phyloP scores from a whole-genome alignment of 192 early-diverging fungal genomes.

The Coemansia sp. region DNA sequence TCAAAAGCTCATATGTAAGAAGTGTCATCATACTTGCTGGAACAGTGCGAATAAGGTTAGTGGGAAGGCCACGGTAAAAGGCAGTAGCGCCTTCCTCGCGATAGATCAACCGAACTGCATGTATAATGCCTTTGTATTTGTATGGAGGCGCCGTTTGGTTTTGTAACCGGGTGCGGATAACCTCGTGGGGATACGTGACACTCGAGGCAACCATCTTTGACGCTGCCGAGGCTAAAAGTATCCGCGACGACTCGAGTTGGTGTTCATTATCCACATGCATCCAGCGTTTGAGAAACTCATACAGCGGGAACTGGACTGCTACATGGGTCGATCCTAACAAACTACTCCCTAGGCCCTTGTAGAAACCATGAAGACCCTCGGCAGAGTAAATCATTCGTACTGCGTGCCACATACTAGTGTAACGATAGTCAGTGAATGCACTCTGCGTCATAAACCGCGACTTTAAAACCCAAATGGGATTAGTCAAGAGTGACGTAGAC shows the following conservation, averaged over 20 bases:
- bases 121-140: slow-evolving; percentile 82
- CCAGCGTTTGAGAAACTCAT: slow-evolving; percentile 79
- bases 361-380: slow-evolving; percentile 83
- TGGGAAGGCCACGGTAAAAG: slow-evolving; percentile 85
- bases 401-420: slow-evolving; percentile 80
- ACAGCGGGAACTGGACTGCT: slow-evolving; percentile 93
- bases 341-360: slow-evolving; percentile 89
- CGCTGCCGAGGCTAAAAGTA: slow-evolving; percentile 76
- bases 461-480: slow-evolving; percentile 92
- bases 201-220: slow-evolving; percentile 90
- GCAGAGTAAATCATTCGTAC: slow-evolving; percentile 68
- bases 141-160: slow-evolving; percentile 71
- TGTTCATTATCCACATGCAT: slow-evolving; percentile 18
- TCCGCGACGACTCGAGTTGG: slow-evolving; percentile 50
- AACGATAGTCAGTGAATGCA: slow-evolving; percentile 70
- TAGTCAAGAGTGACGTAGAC: slow-evolving; percentile 73
- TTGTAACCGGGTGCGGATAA: slow-evolving; percentile 90
- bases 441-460: slow-evolving; percentile 88
- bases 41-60: slow-evolving; percentile 86
- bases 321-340: slow-evolving; percentile 91
- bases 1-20: slow-evolving; percentile 84
- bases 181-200: slow-evolving; percentile 95
- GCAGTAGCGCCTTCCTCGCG: slow-evolving; percentile 76
- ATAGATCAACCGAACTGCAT: slow-evolving; percentile 70
- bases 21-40: slow-evolving; percentile 84